Evolutionary conservation across 768 basidiomycete genomes (phyloP).

Genomic region (Filobasidium wieringae): DNA sequence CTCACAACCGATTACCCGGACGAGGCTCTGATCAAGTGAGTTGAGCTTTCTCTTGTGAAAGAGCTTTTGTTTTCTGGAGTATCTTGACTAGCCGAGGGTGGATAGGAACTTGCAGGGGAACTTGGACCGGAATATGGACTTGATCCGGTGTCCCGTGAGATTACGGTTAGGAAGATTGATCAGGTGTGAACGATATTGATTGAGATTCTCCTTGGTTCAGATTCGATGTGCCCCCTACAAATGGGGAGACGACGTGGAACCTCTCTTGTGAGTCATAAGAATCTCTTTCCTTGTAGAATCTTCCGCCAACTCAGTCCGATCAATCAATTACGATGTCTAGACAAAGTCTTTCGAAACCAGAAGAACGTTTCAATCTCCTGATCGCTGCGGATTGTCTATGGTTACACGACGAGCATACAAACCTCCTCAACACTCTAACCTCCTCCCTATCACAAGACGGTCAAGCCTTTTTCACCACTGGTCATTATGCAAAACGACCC

Average conservation of each 20-base stretch:
- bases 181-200: neutral
- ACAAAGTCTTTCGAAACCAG: neutral
- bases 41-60: neutral
- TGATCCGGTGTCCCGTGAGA: slow-evolving; percentile 8
- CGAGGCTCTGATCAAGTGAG: slow-evolving; percentile 10
- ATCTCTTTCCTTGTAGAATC: neutral
- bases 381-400: slow-evolving; percentile 12
- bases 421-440: slow-evolving; percentile 6
- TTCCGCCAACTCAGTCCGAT: no score
- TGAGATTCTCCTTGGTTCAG: neutral
- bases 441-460: neutral
- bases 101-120: slow-evolving; percentile 9
- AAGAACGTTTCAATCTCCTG: slow-evolving; percentile 1
- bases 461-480: slow-evolving; percentile 4
- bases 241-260: slow-evolving; percentile 10
- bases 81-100: neutral
- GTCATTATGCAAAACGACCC: slow-evolving; percentile 12
- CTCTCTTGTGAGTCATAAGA: slow-evolving; percentile 4
- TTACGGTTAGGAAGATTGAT: neutral
- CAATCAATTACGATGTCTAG: no score
- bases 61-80: neutral
- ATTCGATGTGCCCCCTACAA: neutral
- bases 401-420: slow-evolving; percentile 14
- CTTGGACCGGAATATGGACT: neutral
- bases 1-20: slow-evolving; percentile 16